phyloP scores from a whole-genome alignment of 139 green algal species.

The Nannochloris sp. region DNA sequence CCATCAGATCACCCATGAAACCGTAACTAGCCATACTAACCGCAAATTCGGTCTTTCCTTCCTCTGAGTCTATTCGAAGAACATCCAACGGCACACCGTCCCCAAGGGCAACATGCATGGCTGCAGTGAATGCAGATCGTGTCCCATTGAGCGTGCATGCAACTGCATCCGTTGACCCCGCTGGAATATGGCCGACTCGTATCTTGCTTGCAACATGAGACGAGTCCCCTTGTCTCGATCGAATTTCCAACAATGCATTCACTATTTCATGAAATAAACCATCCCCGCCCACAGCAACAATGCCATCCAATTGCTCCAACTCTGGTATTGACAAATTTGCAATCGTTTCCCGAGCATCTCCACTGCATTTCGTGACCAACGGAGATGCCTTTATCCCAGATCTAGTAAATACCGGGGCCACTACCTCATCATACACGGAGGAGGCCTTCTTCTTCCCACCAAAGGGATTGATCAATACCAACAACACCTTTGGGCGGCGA shows the following conservation, averaged over 20 bases:
- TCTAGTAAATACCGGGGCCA: constrained; percentile 41
- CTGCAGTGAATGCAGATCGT: constrained; percentile 54
- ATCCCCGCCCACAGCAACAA: constrained; percentile 61
- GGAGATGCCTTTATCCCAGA: constrained; percentile 40
- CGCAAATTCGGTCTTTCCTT: constrained; percentile 16
- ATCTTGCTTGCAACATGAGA: constrained; percentile 21
- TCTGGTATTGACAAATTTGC: background rate
- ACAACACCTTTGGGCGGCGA: constrained; percentile 1
- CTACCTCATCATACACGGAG: constrained; percentile 41
- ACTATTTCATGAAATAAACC: constrained; percentile 85
- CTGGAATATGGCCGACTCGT: constrained; percentile 71
- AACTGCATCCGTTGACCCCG: constrained; percentile 78
- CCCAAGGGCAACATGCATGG: constrained; percentile 76
- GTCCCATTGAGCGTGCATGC: constrained; percentile 76
- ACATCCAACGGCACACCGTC: constrained; percentile 73
- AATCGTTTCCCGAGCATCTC: constrained; percentile 44
- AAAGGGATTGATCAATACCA: constrained; percentile 19
- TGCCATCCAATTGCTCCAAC: background rate
- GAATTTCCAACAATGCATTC: constrained; percentile 56
- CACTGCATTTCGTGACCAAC: constrained; percentile 41
- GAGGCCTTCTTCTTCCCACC: constrained; percentile 5
- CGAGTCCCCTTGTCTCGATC: background rate
- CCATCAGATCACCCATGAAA: constrained; percentile 81
- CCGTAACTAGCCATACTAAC: constrained; percentile 50
- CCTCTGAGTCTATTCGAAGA: constrained; percentile 37